Evolutionary conservation across 2,329 filamentous ascomycete species (phyloP), one percentile per base, ranked within the genome.

Genomic region (Decorospora gaudefroyi): DNA sequence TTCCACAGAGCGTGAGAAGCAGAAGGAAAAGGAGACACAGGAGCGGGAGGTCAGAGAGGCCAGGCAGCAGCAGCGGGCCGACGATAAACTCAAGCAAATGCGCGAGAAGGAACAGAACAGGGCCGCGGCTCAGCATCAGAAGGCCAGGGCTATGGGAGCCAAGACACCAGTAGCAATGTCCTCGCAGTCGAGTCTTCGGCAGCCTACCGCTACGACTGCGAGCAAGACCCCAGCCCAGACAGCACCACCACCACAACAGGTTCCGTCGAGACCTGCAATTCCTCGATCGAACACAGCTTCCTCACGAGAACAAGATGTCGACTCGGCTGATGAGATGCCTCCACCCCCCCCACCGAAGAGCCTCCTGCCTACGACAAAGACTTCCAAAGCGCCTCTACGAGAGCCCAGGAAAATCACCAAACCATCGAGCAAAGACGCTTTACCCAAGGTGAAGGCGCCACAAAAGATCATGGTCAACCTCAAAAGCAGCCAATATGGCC

Each of bases 91-190:
- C 3, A 83, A 87, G 53, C 87, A 84, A 59, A 82, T 79, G 29
- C 81, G 86, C 6, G 81, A 84, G 56, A 85, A 86, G 68, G 85
- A 89, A 62, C 78, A 85, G 4, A 81, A 86, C 55, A 88, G 87
- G 64, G 86, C 82, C 26, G 72, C 64, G 36, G 62, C 65, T 21
- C 72, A 74, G 19, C 70, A 73, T 25, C 70, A 74, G 29, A 72
- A 73, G 51, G 64, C 60, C 15, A 70, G 71, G 32, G 48, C 56
- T 7, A 49, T 59, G 10, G 46, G 51, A 12, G 48, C 57, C 55
- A 88, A 87, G 64, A 86, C 81, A 13, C 68, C 67, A 18, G 64
- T 68, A 21, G 63, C 66, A 22, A 68, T 68, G 46, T 60, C 68
- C 15, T 59, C 67, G 21, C 66, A 69, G 33, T 65, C 68, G 31